Evolutionary conservation across 179 eudicot genomes (phyloP).

Genomic region (Carnegiea gigantea): DNA sequence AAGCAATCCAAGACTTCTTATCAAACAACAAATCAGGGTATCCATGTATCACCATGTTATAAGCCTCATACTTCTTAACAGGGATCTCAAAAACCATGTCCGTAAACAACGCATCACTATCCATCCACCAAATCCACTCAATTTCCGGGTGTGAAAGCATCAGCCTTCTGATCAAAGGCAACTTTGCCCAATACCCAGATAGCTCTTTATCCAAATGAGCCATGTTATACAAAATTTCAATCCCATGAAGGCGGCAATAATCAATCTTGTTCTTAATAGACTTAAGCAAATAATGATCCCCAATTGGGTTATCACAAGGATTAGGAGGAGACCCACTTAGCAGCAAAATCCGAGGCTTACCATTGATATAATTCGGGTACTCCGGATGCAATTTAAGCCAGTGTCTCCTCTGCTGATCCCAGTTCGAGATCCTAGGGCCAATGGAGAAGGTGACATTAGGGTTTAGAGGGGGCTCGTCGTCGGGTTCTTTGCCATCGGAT

Average conservation of each 20-base stretch:
- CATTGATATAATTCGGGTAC: conserved; percentile 29
- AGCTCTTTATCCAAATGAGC: conserved; percentile 62
- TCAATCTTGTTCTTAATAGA: conserved; percentile 64
- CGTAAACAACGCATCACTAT: conserved; percentile 69
- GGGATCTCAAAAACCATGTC: conserved; percentile 69
- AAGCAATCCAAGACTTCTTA: conserved; percentile 57
- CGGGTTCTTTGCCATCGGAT: conserved; percentile 42
- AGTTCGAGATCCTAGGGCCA: conserved; percentile 44
- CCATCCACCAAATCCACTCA: conserved; percentile 78
- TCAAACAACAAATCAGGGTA: conserved; percentile 59
- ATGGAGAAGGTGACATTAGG: conserved; percentile 37
- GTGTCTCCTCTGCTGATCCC: conserved; percentile 42
- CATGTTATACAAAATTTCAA: conserved; percentile 61
- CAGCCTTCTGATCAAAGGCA: conserved; percentile 49
- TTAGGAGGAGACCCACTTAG: conserved; percentile 67
- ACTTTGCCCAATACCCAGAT: conserved; percentile 65
- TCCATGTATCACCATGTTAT: conserved; percentile 62
- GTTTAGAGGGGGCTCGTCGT: conserved; percentile 29
- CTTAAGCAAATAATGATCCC: conserved; percentile 64
- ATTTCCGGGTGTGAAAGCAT: conserved; percentile 67
- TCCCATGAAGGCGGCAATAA: conserved; percentile 59
- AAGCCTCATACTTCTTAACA: conserved; percentile 39
- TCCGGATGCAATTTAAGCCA: conserved; percentile 35
- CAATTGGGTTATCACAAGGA: conserved; percentile 69
- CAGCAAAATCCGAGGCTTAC: conserved; percentile 47